Conservation (phyloP, 768 basidiomycete genomes). For the Terana coerulea region DNA sequence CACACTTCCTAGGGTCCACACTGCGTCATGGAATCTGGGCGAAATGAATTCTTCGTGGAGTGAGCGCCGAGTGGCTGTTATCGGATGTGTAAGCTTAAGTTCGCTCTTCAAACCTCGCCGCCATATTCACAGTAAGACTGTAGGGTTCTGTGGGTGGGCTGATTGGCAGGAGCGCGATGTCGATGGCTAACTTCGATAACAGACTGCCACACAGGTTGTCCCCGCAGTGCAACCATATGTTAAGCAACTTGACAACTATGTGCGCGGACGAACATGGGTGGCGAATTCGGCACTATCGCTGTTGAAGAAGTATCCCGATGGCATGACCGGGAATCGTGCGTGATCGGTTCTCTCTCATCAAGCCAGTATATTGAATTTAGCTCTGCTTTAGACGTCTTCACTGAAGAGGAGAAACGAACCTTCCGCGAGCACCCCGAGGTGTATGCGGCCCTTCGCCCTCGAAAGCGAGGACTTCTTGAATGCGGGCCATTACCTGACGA, state of each 20-base stretch:
- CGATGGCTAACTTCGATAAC: neutral
- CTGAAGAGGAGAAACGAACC: slow-evolving; percentile 17
- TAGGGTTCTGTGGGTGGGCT: slow-evolving; percentile 4
- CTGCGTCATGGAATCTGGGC: slow-evolving; percentile 27
- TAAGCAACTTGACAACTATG: slow-evolving; percentile 18
- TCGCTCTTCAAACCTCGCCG: slow-evolving; percentile 16
- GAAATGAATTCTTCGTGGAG: slow-evolving; percentile 18
- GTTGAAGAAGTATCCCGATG: slow-evolving; percentile 12
- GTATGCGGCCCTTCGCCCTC: neutral
- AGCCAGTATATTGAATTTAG: neutral
- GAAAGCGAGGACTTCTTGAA: slow-evolving; percentile 2
- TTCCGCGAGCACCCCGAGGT: slow-evolving; percentile 16
- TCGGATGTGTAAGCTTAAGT: slow-evolving; percentile 18
- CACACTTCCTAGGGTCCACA: slow-evolving; percentile 25
- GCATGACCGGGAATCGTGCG: slow-evolving; percentile 6
- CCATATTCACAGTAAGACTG: neutral
- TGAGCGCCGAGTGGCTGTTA: slow-evolving; percentile 19
- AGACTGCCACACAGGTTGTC: slow-evolving; percentile 22
- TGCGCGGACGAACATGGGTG: slow-evolving; percentile 23
- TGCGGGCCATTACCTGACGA: neutral
- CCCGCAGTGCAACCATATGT: slow-evolving; percentile 20
- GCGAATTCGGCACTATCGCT: slow-evolving; percentile 2
- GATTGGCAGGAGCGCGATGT: too few relatives aligned
- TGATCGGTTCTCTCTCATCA: neutral
- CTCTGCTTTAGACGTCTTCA: slow-evolving; percentile 17